phyloP scores from a whole-genome alignment of 1,139 yeast genomes.

The Geotrichum candidum region DNA sequence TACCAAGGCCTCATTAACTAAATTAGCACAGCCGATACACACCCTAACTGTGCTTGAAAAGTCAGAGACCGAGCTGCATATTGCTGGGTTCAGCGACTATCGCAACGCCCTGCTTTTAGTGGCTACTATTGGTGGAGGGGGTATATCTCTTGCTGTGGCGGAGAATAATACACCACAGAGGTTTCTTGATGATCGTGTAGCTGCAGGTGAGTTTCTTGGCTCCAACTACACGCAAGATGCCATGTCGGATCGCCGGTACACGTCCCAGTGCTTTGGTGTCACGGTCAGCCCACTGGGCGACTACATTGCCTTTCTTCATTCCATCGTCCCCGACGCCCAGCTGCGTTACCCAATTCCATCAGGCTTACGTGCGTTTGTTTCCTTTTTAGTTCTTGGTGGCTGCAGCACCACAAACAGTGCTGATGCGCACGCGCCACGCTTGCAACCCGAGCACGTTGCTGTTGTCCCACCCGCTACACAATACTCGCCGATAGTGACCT shows the following conservation, averaged over 20 bases:
- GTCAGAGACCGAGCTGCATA: background rate
- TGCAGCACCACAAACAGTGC: background rate
- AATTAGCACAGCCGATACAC: constrained; percentile 3
- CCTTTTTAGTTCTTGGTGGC: constrained; percentile 7
- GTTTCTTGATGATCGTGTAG: constrained; percentile 11
- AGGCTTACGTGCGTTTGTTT: constrained; percentile 3
- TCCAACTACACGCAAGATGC: constrained; percentile 8
- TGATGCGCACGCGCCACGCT: background rate
- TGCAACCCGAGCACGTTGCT: constrained; percentile 2
- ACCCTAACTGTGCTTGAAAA: background rate
- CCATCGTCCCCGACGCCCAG: constrained; percentile 14
- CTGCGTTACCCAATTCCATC: constrained; percentile 15
- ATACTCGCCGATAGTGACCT: constrained; percentile 5
- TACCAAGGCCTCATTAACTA: background rate
- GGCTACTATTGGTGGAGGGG: no score
- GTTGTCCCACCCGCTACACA: background rate
- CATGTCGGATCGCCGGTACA: constrained; percentile 9
- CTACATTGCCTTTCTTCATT: constrained; percentile 12
- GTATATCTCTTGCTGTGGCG: background rate
- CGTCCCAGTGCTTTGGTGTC: constrained; percentile 13
- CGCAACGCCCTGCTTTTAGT: background rate
- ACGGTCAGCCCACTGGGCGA: constrained; percentile 14
- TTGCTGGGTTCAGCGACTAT: constrained; percentile 9
- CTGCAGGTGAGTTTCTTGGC: constrained; percentile 15
- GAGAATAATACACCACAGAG: constrained; percentile 6